A percentile compares a stretch with the other conserved stretches of the same genome.
Evolutionary conservation across 208 protist species (phyloP).

Genomic region (Leishmania gerbilli): DNA sequence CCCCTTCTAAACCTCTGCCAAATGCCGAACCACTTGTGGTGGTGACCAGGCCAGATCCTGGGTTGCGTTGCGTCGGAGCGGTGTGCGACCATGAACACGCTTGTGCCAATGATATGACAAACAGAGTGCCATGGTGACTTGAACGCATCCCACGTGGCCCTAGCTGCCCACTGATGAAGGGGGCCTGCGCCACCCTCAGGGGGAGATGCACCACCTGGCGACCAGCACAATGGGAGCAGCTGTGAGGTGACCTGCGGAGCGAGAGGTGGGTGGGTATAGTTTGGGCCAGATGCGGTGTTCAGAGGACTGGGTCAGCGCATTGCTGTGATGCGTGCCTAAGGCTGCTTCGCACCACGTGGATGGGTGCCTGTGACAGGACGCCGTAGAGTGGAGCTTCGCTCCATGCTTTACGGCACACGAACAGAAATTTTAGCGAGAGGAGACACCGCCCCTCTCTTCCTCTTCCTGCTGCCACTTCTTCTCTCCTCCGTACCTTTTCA

Average conservation of each 20-base stretch:
- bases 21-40: no score
- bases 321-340: neutral
- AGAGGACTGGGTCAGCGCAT: neutral
- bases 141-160: neutral
- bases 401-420: neutral
- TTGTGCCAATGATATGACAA: neutral
- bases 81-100: neutral
- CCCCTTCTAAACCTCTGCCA: no score
- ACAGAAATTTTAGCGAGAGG: neutral
- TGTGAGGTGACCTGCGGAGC: neutral
- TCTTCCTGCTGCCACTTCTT: no score
- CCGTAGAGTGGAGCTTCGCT: neutral
- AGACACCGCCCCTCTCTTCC: neutral
- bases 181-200: no score
- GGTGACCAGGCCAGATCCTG: neutral
- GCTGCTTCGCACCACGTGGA: neutral
- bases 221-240: neutral
- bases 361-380: neutral
- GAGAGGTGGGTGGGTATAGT: neutral
- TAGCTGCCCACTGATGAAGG: neutral
- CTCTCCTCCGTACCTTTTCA: no score
- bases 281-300: neutral
- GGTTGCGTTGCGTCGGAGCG: neutral
- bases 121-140: no score
- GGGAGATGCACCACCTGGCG: neutral